Conservation (phyloP, 768 basidiomycete genomes). For the Pleurotus sapidus region DNA sequence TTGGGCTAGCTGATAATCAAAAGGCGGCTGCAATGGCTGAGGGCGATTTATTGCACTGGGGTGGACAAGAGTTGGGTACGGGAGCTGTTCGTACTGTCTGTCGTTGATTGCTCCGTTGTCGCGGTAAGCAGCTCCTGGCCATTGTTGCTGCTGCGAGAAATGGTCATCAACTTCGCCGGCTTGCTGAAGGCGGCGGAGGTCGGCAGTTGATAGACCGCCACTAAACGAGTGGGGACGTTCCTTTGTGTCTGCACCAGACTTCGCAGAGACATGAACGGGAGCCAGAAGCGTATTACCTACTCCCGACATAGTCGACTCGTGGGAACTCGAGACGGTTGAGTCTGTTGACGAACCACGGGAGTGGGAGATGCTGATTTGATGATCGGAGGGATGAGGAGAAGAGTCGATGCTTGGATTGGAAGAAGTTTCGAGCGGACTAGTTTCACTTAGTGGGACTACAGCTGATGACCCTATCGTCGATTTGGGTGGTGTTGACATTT, state of each 20-base stretch:
- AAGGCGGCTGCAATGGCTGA: conserved; percentile 47
- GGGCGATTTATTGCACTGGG: conserved; percentile 49
- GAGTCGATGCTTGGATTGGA: conserved; percentile 73
- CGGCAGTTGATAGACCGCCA: conserved; percentile 70
- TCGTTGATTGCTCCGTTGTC: conserved; percentile 35
- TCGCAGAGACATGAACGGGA: conserved; percentile 48
- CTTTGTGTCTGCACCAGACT: conserved; percentile 57
- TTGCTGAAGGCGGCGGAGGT: conserved; percentile 74
- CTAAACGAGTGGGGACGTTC: conserved; percentile 83
- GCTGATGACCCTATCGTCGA: conserved; percentile 50
- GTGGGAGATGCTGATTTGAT: conserved; percentile 65
- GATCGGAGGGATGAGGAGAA: conserved; percentile 67
- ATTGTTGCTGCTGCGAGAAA: conserved; percentile 41
- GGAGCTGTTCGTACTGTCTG: conserved; percentile 45
- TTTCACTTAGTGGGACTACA: conserved; percentile 57
- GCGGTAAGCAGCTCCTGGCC: conserved; percentile 48
- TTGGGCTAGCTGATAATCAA: conserved; percentile 43
- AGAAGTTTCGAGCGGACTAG: conserved; percentile 71
- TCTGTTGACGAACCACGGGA: conserved; percentile 85
- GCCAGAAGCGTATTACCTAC: conserved; percentile 57
- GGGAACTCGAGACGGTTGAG: conserved; percentile 59
- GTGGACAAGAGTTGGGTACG: conserved; percentile 68
- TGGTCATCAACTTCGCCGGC: conserved; percentile 47
- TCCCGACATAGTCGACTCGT: conserved; percentile 49
- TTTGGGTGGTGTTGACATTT: conserved; percentile 68